Evolutionary conservation across 495 filamentous ascomycete species (phyloP).

Genomic region (Daldinia decipiens): DNA sequence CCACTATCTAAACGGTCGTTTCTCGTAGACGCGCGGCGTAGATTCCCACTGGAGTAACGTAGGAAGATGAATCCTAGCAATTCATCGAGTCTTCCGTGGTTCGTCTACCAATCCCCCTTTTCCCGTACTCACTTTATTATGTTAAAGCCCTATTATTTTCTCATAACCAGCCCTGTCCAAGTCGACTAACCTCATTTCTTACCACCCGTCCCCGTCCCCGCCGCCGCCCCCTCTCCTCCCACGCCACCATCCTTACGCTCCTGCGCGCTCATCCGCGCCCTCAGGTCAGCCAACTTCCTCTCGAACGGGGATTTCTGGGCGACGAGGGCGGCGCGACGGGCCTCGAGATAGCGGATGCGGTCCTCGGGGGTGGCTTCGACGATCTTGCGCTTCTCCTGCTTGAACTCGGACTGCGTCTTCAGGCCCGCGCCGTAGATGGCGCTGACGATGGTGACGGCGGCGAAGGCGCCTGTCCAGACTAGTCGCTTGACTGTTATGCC

Average conservation of each 20-base stretch:
- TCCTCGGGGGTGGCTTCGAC: constrained; percentile 49
- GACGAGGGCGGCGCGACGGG: constrained; percentile 47
- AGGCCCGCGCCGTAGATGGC: constrained; percentile 67
- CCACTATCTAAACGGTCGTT: neutral
- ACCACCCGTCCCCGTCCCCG: neutral
- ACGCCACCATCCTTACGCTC: neutral
- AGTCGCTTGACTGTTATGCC: constrained; percentile 43
- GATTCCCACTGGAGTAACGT: neutral
- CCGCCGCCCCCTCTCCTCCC: neutral
- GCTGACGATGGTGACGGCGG: constrained; percentile 61
- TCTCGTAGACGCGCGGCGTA: neutral
- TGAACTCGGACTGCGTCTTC: constrained; percentile 61
- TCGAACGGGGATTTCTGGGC: constrained; percentile 50
- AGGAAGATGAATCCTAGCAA: neutral
- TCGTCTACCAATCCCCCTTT: neutral
- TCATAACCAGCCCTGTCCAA: neutral
- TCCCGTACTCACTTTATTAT: neutral
- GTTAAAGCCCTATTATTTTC: neutral
- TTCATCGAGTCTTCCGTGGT: neutral
- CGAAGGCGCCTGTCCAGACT: constrained; percentile 60
- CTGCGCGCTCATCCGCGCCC: constrained; percentile 45
- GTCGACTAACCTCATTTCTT: constrained; percentile 3
- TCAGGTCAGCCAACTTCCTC: constrained; percentile 50
- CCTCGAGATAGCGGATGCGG: constrained; percentile 51
- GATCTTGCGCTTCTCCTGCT: constrained; percentile 50